A percentile compares a stretch with the other conserved stretches of the same genome.
Evolutionary conservation across 164 flowering plant genomes (phyloP).

Genomic region (Nymphaea colorata): DNA sequence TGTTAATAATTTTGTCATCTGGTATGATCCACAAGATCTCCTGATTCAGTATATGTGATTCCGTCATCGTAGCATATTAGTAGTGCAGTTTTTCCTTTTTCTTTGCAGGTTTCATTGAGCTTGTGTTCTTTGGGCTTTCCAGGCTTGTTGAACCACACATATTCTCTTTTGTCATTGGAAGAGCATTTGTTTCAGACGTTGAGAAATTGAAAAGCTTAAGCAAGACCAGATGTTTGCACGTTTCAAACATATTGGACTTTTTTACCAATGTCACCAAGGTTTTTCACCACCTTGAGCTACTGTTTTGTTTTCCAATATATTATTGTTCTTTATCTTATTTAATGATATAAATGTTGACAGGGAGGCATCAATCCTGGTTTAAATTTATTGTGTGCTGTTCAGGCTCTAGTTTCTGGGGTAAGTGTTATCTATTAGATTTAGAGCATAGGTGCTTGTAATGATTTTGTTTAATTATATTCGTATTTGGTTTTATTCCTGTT

Average conservation of each 20-base stretch:
- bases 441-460: too few relatives aligned
- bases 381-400: constrained; percentile 74
- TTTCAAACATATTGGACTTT: constrained; percentile 41
- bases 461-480: too few relatives aligned
- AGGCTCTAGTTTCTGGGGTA: constrained; percentile 95
- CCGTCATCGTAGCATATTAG: too few relatives aligned
- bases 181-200: constrained; percentile 99
- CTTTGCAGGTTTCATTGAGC: constrained; percentile 4
- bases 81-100: neutral
- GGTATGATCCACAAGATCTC: too few relatives aligned
- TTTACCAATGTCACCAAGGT: constrained; percentile 88
- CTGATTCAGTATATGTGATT: too few relatives aligned
- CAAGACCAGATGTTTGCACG: constrained; percentile 76
- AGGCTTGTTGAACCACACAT: constrained; percentile 98
- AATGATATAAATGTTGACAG: constrained; percentile 28
- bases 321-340: constrained; percentile 5
- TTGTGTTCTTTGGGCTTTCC: constrained; percentile 14
- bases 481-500: too few relatives aligned
- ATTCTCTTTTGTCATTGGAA: constrained; percentile 98
- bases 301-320: neutral
- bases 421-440: constrained; percentile 4
- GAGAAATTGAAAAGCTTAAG: constrained; percentile 85
- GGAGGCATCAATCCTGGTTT: constrained; percentile 81
- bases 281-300: constrained; percentile 3
- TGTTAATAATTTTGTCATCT: too few relatives aligned